Evolutionary conservation across 306 rosid genomes (phyloP).

Genomic region (Quercus berberidifolia): DNA sequence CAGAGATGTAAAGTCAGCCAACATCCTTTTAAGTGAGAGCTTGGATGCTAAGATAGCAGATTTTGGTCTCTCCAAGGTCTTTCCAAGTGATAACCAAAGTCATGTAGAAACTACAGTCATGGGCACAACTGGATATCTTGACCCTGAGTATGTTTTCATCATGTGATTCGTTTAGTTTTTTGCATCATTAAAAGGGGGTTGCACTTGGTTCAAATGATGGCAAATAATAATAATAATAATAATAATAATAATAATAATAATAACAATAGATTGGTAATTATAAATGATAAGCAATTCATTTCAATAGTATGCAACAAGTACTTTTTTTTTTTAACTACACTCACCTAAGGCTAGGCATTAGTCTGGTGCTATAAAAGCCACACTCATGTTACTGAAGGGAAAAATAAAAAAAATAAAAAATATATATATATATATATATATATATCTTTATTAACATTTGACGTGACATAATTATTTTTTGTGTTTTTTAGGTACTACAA

Average conservation of each 20-base stretch:
- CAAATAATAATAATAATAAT: too few relatives aligned
- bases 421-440: too few relatives aligned
- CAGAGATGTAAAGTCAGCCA: conserved; percentile 68
- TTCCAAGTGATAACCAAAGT: conserved; percentile 24
- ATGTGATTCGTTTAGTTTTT: neutral
- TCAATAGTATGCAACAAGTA: neutral
- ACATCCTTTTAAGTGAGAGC: conserved; percentile 59
- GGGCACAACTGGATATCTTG: conserved; percentile 82
- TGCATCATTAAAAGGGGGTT: neutral
- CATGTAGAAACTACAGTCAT: conserved; percentile 23
- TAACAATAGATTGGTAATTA: neutral
- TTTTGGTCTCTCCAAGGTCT: conserved; percentile 65
- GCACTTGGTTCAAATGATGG: too few relatives aligned
- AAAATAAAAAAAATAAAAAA: too few relatives aligned
- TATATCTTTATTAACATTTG: neutral
- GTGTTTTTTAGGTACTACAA: conserved; percentile 41
- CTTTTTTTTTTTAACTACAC: too few relatives aligned
- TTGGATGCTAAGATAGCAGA: conserved; percentile 75
- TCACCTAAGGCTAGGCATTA: too few relatives aligned
- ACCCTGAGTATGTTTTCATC: conserved; percentile 53
- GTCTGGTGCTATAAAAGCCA: neutral
- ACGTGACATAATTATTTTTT: neutral
- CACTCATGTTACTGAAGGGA: too few relatives aligned
- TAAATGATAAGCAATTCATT: neutral
- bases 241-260: too few relatives aligned